Evolutionary conservation across 345 rosid species (phyloP).

Genomic region (Camelina laxa): DNA sequence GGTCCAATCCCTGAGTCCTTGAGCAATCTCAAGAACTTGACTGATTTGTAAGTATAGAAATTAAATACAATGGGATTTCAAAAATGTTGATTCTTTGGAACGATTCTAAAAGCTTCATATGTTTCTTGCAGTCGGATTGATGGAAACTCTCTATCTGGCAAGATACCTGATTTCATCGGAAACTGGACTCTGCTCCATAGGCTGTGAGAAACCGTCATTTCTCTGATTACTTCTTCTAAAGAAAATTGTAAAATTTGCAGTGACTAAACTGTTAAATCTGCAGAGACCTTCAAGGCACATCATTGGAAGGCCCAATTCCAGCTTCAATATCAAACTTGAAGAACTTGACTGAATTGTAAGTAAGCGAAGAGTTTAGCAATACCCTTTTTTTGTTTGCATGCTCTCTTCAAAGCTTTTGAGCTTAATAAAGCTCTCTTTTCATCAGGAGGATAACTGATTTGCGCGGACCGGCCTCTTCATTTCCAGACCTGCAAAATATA

Average conservation of each 20-base stretch:
- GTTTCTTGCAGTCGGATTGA: constrained; percentile 68
- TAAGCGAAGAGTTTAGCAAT: neutral
- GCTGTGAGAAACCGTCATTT: constrained; percentile 56
- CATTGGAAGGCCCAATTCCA: constrained; percentile 93
- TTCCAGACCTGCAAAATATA: constrained; percentile 58
- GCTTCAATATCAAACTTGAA: constrained; percentile 56
- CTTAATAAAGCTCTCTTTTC: neutral
- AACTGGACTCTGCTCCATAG: constrained; percentile 68
- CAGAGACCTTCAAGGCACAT: constrained; percentile 84
- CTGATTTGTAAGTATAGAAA: constrained; percentile 66
- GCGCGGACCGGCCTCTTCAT: constrained; percentile 51
- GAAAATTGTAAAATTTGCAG: neutral
- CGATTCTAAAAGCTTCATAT: neutral
- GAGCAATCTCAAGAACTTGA: constrained; percentile 62
- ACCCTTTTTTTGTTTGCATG: neutral
- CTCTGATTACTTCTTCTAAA: neutral
- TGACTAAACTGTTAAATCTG: constrained; percentile 12
- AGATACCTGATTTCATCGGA: constrained; percentile 78
- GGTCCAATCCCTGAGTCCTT: constrained; percentile 79
- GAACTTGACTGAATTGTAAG: constrained; percentile 66
- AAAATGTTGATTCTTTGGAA: neutral
- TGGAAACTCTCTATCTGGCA: constrained; percentile 74
- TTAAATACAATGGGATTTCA: neutral
- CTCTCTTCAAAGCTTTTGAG: neutral
- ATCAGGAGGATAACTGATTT: constrained; percentile 76